Evolutionary conservation across 2,329 filamentous ascomycete species (phyloP).

Genomic region (Aspergillus aculeatus): DNA sequence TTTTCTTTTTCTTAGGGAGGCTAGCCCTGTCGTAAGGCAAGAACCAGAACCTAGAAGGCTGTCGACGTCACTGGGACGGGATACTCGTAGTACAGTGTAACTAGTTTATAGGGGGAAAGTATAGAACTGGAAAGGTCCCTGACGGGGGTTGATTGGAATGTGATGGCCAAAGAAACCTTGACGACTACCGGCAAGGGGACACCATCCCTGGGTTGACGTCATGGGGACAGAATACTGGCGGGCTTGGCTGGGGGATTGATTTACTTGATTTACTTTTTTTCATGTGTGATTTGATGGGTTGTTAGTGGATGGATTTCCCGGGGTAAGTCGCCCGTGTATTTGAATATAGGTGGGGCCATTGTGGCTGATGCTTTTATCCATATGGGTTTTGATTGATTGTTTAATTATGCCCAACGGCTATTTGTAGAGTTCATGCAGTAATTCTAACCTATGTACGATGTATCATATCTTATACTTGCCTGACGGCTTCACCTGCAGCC

Average conservation of each 20-base stretch:
- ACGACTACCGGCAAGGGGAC: not conserved
- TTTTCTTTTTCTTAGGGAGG: not conserved
- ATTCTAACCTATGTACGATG: no score
- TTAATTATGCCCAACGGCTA: no score
- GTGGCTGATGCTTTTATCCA: not conserved
- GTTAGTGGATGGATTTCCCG: not conserved
- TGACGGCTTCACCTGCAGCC: no score
- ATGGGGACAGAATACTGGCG: not conserved
- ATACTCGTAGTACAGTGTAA: no score
- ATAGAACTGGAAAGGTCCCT: no score
- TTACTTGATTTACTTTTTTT: no score
- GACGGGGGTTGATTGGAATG: not conserved
- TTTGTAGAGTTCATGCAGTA: no score
- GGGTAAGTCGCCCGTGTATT: not conserved
- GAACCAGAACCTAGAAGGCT: not conserved
- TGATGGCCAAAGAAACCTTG: not conserved
- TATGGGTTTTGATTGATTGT: no score
- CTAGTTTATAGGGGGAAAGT: not conserved
- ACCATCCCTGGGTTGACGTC: not conserved
- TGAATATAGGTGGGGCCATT: not conserved
- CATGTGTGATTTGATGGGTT: not conserved
- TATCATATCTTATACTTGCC: no score
- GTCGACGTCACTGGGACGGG: constrained; percentile 23
- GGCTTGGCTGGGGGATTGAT: no score
- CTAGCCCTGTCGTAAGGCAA: not conserved